A percentile compares a stretch with the other conserved stretches of the same genome.
These are phyloP conservation scores for Fusarium nanum DNA, from an alignment of 2,329 filamentous ascomycete genomes.

Conservation along the genomic window DNA sequence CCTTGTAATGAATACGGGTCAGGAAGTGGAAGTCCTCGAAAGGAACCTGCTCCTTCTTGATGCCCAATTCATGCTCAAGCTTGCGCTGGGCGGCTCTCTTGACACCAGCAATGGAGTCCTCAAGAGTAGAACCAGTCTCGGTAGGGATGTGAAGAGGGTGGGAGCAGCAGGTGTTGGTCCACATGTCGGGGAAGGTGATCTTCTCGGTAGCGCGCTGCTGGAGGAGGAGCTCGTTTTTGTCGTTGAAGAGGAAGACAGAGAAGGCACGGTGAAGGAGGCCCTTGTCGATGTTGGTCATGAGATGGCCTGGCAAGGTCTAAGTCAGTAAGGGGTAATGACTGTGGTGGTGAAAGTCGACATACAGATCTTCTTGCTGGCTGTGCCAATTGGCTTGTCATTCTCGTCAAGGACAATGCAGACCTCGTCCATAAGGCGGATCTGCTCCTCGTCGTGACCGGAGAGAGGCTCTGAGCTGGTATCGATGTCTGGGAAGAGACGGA, in stretches of 20 bases:
- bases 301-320: constrained; percentile 72
- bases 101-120: constrained; percentile 84
- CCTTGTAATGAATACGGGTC: constrained; percentile 98
- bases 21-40: constrained; percentile 93
- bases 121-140: constrained; percentile 86
- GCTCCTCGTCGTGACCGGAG: constrained; percentile 94
- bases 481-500: constrained; percentile 88
- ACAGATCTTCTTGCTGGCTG: constrained; percentile 98
- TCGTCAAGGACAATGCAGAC: constrained; percentile 97
- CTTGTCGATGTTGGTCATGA: constrained; percentile 98
- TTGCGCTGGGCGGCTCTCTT: constrained; percentile 94
- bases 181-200: constrained; percentile 99
- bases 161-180: constrained; percentile 99
- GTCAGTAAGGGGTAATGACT: constrained; percentile 28
- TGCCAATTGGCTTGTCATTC: constrained; percentile 92
- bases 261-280: constrained; percentile 97
- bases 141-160: constrained; percentile 92
- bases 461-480: constrained; percentile 79
- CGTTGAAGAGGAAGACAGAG: constrained; percentile 97
- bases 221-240: constrained; percentile 89
- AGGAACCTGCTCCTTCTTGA: constrained; percentile 88
- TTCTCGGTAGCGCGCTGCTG: constrained; percentile 97
- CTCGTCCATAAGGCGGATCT: constrained; percentile 98
- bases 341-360: constrained; percentile 52
- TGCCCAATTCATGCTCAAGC: constrained; percentile 93